A percentile compares a stretch with the other conserved stretches of the same genome.
phyloP scores from a whole-genome alignment of 2,329 filamentous ascomycete genomes.

The Colletotrichum magnum region DNA sequence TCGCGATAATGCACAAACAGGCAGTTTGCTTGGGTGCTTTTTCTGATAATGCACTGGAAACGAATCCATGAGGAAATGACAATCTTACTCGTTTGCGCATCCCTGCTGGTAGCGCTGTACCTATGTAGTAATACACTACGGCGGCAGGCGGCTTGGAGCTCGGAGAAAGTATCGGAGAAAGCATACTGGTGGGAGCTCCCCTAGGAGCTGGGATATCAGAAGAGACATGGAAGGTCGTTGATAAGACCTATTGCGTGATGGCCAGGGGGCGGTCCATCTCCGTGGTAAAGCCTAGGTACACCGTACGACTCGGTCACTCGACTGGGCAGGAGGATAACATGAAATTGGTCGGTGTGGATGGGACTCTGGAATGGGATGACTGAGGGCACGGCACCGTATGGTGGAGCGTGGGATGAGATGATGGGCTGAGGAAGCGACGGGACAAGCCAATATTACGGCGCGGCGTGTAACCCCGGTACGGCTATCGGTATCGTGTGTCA shows the following conservation, averaged over 20 bases:
- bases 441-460: too few species aligned
- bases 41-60: too few species aligned
- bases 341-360: not conserved
- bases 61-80: too few species aligned
- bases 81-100: too few species aligned
- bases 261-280: not conserved
- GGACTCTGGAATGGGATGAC: not conserved
- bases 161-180: slow-evolving; percentile 27
- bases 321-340: not conserved
- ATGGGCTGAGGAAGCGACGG: too few species aligned
- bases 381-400: not conserved
- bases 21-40: too few species aligned
- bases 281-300: not conserved
- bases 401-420: not conserved
- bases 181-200: too few species aligned
- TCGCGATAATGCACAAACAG: too few species aligned
- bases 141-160: not conserved
- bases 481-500: slow-evolving; percentile 27
- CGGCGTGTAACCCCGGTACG: not conserved
- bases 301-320: not conserved
- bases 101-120: not conserved
- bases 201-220: too few species aligned
- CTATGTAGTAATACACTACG: not conserved
- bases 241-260: not conserved
- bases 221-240: not conserved